These are phyloP conservation scores for Pichiaceae sp. DNA, from an alignment of 1,139 yeast genomes.

Conservation along the genomic window DNA sequence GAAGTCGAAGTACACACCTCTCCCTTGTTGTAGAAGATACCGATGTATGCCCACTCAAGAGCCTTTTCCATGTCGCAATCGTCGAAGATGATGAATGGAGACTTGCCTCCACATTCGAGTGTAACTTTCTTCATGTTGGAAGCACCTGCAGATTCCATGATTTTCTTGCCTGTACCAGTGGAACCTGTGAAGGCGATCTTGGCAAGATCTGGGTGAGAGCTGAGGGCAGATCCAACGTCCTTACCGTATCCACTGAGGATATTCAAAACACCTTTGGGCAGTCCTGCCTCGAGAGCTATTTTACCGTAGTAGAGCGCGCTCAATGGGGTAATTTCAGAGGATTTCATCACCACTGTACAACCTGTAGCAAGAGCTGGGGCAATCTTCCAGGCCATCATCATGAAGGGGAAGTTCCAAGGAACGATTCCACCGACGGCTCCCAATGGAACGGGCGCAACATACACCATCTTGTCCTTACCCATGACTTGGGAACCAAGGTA, in stretches of 20 bases:
- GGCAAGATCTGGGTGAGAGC: constrained; percentile 51
- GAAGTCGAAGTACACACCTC: constrained; percentile 58
- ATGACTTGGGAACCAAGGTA: constrained; percentile 34
- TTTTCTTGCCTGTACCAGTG: constrained; percentile 70
- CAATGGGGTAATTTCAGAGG: constrained; percentile 78
- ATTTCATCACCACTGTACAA: constrained; percentile 71
- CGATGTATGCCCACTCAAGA: constrained; percentile 31
- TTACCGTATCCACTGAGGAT: constrained; percentile 62
- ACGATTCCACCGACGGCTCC: constrained; percentile 81
- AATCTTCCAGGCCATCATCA: constrained; percentile 74
- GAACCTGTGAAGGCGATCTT: constrained; percentile 87
- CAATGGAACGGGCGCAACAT: constrained; percentile 54
- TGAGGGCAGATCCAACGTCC: constrained; percentile 53
- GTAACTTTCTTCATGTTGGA: constrained; percentile 71
- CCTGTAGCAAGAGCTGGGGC: constrained; percentile 83
- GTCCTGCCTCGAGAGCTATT: constrained; percentile 60
- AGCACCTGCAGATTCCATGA: constrained; percentile 63
- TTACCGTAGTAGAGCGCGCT: constrained; percentile 62
- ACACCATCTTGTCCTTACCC: constrained; percentile 35
- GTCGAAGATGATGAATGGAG: constrained; percentile 44
- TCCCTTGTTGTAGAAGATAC: constrained; percentile 47
- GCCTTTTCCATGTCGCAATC: constrained; percentile 41
- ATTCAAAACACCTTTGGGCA: constrained; percentile 77
- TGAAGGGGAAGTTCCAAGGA: constrained; percentile 84
- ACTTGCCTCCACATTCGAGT: constrained; percentile 60